These are phyloP conservation scores for Phaffomyces thermotolerans DNA, from an alignment of 805 yeast species.

Conservation along the genomic window DNA sequence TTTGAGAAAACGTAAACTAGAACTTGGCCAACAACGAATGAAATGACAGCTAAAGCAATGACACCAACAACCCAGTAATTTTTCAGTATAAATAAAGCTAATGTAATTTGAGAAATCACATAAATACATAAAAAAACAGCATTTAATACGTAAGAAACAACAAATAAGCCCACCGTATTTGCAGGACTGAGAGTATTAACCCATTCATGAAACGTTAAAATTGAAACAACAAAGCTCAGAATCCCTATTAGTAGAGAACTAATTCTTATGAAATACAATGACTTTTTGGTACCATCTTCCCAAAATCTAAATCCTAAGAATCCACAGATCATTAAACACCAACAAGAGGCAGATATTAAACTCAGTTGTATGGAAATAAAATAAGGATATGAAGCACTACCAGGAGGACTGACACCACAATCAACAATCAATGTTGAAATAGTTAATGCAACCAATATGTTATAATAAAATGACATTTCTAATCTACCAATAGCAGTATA, in stretches of 20 bases:
- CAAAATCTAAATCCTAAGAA: conserved; percentile 80
- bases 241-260: conserved; percentile 52
- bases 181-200: conserved; percentile 37
- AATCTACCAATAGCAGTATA: conserved; percentile 92
- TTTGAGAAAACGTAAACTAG: conserved; percentile 63
- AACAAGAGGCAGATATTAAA: conserved; percentile 61
- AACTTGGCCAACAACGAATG: conserved; percentile 77
- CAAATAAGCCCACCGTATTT: conserved; percentile 62
- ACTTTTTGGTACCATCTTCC: conserved; percentile 82
- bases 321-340: conserved; percentile 66
- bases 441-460: conserved; percentile 48
- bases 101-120: conserved; percentile 57
- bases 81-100: conserved; percentile 59
- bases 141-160: conserved; percentile 64
- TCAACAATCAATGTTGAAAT: conserved; percentile 73
- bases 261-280: conserved; percentile 51
- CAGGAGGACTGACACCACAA: conserved; percentile 89
- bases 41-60: conserved; percentile 57
- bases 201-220: conserved; percentile 70
- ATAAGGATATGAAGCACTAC: conserved; percentile 65
- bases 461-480: conserved; percentile 74
- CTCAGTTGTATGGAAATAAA: conserved; percentile 82
- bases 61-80: conserved; percentile 91
- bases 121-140: conserved; percentile 58
- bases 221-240: conserved; percentile 56